Base-by-base conservation (phyloP, 768 basidiomycete species). In the Dioszegia aurantiaca region DNA sequence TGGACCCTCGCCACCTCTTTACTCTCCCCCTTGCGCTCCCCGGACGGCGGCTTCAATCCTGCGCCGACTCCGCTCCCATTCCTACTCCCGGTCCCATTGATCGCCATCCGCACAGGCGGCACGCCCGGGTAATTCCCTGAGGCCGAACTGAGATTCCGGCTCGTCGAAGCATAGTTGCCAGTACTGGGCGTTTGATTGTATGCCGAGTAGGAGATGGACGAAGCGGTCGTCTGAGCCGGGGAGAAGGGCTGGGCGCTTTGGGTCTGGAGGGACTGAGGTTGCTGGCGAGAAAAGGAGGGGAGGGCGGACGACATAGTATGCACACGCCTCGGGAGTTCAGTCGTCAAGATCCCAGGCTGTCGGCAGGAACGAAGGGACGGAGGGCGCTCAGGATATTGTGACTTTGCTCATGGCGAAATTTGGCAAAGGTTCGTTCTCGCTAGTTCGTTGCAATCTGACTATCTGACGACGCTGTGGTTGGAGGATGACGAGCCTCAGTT, bases 1-100 rank as follows among this genome's bases (percentile, higher is more conserved):
- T 78, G 74, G 16, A 75, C 57, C 56, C 66, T 66, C 5, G 77
- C 72, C 1, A 75, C 65, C 41, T 74, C 73, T 42, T 61, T 73
- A 45, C 70, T 64, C 12, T 73, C 74, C 17, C 54, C 61, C 33
- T 60, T 63, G 58, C 49, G 36, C 24, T 53, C 51, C 8, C 37
- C 14, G 6, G 16, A 8, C 3, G 51, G 51, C 21, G 51, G 51
- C 51, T 53, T 53, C 23, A 53, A 49, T 26, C 57, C 62, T 12
- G 54, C 59, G 24, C 59, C 52, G 30, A 39, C 54, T 5, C 56
- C 36, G 24, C 48, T 51, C 37, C 51, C 24, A 26, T 27, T 40
- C 19, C 33, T 17, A 9, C 39, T 26, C 23, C 37, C 39, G 27
- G 17, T 53, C 37, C 33, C 48, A 21, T 37, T 37, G 3, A 37